These are phyloP conservation scores for Camelina neglecta DNA, from an alignment of 345 rosid genomes.

Conservation along the genomic window DNA sequence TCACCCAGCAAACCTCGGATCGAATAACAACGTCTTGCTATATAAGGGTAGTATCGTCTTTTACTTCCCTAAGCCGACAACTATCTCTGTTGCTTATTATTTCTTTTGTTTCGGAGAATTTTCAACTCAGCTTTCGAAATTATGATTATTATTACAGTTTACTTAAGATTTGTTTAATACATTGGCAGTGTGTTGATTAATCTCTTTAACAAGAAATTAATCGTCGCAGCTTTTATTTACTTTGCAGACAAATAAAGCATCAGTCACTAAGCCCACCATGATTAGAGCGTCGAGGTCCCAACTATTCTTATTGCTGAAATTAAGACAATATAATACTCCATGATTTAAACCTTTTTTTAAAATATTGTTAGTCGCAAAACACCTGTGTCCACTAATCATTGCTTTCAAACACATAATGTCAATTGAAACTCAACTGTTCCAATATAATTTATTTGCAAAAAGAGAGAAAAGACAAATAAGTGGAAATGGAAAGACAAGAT, in stretches of 20 bases:
- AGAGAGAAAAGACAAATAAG: constrained; percentile 3
- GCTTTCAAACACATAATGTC: constrained; percentile 37
- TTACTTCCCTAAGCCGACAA: constrained; percentile 24
- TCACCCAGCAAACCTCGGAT: not conserved
- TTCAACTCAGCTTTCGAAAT: constrained; percentile 20
- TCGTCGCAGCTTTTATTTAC: constrained; percentile 48
- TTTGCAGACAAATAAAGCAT: constrained; percentile 49
- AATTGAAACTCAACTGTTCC: constrained; percentile 38
- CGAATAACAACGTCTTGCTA: not conserved
- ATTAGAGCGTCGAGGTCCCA: constrained; percentile 43
- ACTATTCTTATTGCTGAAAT: constrained; percentile 41
- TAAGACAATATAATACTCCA: constrained; percentile 27
- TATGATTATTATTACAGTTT: too few relatives aligned
- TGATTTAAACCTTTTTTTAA: not conserved
- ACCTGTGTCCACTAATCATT: constrained; percentile 46
- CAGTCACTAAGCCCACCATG: constrained; percentile 46
- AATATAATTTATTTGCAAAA: constrained; percentile 26
- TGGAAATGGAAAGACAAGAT: constrained; percentile 5
- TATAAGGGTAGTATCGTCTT: constrained; percentile 13
- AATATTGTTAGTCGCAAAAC: constrained; percentile 9
- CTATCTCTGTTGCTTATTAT: constrained; percentile 37
- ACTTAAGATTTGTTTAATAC: not conserved
- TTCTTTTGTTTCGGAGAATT: constrained; percentile 27
- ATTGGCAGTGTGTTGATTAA: constrained; percentile 29
- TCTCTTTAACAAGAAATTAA: constrained; percentile 18